Base-by-base conservation (phyloP, 441 rosid species). In the Gossypium schwendimanii region DNA sequence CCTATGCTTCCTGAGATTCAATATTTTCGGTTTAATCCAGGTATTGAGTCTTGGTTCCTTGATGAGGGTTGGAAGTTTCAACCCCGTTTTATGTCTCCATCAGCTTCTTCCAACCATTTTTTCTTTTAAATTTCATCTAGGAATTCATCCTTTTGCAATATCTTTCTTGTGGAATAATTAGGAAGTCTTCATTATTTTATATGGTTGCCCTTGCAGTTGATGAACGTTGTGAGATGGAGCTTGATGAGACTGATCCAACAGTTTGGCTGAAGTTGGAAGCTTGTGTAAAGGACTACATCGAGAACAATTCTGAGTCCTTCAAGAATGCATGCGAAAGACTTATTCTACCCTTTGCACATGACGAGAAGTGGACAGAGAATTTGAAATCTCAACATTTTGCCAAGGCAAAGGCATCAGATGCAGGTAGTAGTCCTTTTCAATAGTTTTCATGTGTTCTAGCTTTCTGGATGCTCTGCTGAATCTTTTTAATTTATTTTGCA, bases 241-340 rank as follows among this genome's bases (percentile, higher is more conserved):
- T 95, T 76, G 99, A 95, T 80, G 99, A 95, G 81, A 95, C 99
- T 79, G 99, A 95, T 85, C 99, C 99, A 55, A 86, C 99, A 45
- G 82, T 88, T 63, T 95, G 99, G 99, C 81, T 78, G 59, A 93
- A 92, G 82, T 75, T 95, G 84, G 99, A 95, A 88, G 91, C 89
- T 78, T 88, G 92, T 64, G 83, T 91, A 47, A 84, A 88, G 44
- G 97, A 95, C 79, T 95, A 90, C 77, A 85, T 92, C 31, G 88
- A 87, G 71, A 80, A 75, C 31, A 95, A 90, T 83, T 79, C 95
- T 3, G 88, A 82, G 74, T 81, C 87, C 45, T 80, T 95, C 55
- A 90, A 91, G 78, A 85, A 83, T 71, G 91, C 55, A 0, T 89
- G 94, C 76, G 93, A 90, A 77, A 86, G 91, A 81, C 77, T 95